Evolutionary conservation across 2,329 filamentous ascomycete species (phyloP), one percentile per base, ranked within the genome.

Genomic region (Macroventuria anomochaeta): DNA sequence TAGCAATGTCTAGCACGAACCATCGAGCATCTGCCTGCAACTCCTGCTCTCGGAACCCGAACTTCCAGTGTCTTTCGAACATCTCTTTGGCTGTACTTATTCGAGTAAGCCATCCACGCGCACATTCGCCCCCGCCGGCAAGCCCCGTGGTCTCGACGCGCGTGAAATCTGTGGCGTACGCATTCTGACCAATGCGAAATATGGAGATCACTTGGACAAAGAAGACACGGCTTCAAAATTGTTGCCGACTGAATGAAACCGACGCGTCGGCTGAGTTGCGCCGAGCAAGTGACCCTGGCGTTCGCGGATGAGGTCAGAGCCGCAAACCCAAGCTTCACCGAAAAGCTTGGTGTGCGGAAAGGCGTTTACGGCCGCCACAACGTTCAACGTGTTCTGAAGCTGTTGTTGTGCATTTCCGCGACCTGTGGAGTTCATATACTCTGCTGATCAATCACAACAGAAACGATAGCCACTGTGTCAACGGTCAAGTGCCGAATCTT

Each of bases 281-380:
- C 50, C 50, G 50, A 42, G 29, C 18, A 25, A n/a, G 13, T 12
- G 13, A 25, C 5, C 7, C n/a, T 33, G 17, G 23, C 29, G 39
- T 29, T 48, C n/a, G 10, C n/a, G 44, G 44, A 33, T 47, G 50
- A 43, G 20, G 43, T 48, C 50, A 32, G 25, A 39, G 21, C 44
- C 44, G 40, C 44, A 28, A 10, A 38, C 36, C 25, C 34, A 54
- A 54, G 51, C 51, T 54, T 54, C 37, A 20, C 23, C 7, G 34
- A 18, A 37, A 54, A 49, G 46, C 44, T 49, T 54, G 44, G 26
- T n/a, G 11, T 40, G 39, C 39, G 33, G 34, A 17, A 43, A 38
- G 44, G 44, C 40, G 39, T 41, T 54, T 18, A 34, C 12, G 21
- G 21, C 28, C 28, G 6, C 28, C 15, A 38, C 32, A 26, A 32